These are phyloP conservation scores for Chalara sp. DNA, from an alignment of 2,329 filamentous ascomycete species.

Conservation along the genomic window DNA sequence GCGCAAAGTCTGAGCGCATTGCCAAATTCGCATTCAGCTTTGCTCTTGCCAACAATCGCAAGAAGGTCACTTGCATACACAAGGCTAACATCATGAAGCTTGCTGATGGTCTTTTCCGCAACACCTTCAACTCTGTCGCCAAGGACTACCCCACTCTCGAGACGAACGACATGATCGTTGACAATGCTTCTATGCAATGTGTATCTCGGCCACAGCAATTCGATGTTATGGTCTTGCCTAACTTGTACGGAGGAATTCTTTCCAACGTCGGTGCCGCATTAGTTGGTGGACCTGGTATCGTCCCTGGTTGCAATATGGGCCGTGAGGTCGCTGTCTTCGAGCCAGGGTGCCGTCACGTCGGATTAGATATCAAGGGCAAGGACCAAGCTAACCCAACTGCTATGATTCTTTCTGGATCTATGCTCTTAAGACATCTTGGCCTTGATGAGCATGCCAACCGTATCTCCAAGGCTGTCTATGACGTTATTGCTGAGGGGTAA, in stretches of 20 bases:
- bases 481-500: conserved; percentile 82
- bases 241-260: conserved; percentile 96
- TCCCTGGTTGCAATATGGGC: conserved; percentile 99
- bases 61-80: conserved; percentile 99
- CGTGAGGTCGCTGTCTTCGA: conserved; percentile 97
- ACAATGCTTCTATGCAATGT: conserved; percentile 99
- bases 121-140: conserved; percentile 87
- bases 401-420: conserved; percentile 88
- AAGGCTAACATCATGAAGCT: conserved; percentile 99
- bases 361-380: conserved; percentile 99
- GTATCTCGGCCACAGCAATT: conserved; percentile 96
- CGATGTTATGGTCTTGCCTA: conserved; percentile 99
- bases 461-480: conserved; percentile 80
- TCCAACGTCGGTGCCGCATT: conserved; percentile 98
- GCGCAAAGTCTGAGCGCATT: conserved; percentile 97
- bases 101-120: conserved; percentile 96
- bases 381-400: conserved; percentile 98
- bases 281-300: conserved; percentile 92
- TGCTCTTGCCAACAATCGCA: conserved; percentile 95
- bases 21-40: conserved; percentile 98
- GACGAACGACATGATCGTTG: conserved; percentile 99
- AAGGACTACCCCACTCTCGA: conserved; percentile 95
- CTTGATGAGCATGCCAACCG: conserved; percentile 98
- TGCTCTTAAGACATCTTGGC: conserved; percentile 95
- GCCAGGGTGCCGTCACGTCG: conserved; percentile 97